Base-by-base conservation (phyloP, 768 basidiomycete species). In the Cystobasidiopsis lactophilus region DNA sequence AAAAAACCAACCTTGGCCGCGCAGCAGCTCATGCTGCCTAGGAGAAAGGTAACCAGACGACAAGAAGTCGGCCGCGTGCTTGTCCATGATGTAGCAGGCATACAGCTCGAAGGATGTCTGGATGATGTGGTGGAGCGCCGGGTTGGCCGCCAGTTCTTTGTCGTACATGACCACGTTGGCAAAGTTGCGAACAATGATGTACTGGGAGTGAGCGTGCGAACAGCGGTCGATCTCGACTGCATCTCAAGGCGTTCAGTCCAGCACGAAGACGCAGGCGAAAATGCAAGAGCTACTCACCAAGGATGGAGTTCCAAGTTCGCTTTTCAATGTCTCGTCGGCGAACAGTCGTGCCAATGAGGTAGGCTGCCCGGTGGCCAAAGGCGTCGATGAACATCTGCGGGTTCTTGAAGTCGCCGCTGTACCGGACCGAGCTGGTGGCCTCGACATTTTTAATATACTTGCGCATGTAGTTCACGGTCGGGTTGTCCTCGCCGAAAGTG, bases 31-130 rank as follows among this genome's bases (percentile, higher is more conserved):
- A 51, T 61, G 53, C 43, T 64, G 61, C 29, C 33, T 30, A 2
- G 52, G 23, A 18, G 51, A 33, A 50, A 61, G 59, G 59, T 58
- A 66, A 19, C 54, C 57, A 45, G 66, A 68, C 55, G 68, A 68
- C 57, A 70, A 59, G 65, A 70, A 70, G 33, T 64, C 63, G 3
- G 63, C 65, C 44, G 67, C 67, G 58, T 69, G 64, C 61, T 69
- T 66, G 54, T 71, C 70, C 55, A 70, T 46, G 5, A 29, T 14
- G 16, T 40, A 47, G 40, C 24, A 31, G 2, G 37, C 69, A 53
- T 69, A 71, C 27, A 71, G 54, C 33, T 58, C 58, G 52, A 67
- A 69, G 38, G 65, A 61, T 3, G 59, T 62, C 53, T 62, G 56
- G 41, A 71, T 59, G 24, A 64, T 59, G 39, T 63, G 58, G 35